Conservation (phyloP, 257 asterid genomes). For the Gynochthodes officinalis region DNA sequence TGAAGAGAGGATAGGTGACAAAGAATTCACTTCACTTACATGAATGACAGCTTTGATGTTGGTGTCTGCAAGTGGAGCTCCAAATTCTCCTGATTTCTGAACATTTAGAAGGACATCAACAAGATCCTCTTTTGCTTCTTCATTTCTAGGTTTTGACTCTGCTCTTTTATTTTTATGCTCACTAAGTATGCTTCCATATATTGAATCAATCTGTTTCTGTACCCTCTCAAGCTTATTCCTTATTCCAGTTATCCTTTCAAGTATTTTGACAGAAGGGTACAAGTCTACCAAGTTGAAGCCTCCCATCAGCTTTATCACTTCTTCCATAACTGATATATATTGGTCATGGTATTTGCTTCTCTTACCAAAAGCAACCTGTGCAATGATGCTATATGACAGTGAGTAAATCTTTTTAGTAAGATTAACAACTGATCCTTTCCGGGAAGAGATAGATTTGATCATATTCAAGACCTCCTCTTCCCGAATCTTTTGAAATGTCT, state of each 20-base stretch:
- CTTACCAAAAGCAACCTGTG: background rate
- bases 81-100: slow-evolving; percentile 1
- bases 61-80: background rate
- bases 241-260: background rate
- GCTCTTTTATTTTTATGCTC: background rate
- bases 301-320: background rate
- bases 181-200: background rate
- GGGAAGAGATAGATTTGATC: background rate
- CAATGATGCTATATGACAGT: background rate
- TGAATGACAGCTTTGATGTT: slow-evolving; percentile 3
- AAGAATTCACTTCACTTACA: background rate
- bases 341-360: slow-evolving; percentile 6
- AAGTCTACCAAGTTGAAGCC: slow-evolving; percentile 1
- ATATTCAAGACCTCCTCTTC: slow-evolving; percentile 3
- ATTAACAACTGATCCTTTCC: background rate
- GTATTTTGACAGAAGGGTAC: slow-evolving; percentile 6
- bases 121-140: too few species aligned
- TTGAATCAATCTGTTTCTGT: too few species aligned
- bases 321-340: background rate
- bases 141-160: background rate
- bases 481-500: background rate
- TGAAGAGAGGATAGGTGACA: too few species aligned
- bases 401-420: background rate
- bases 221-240: background rate
- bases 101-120: background rate